Evolutionary conservation across 75 land plant species (phyloP), one percentile per base, ranked within the genome.

Genomic region (Cupressus sempervirens): DNA sequence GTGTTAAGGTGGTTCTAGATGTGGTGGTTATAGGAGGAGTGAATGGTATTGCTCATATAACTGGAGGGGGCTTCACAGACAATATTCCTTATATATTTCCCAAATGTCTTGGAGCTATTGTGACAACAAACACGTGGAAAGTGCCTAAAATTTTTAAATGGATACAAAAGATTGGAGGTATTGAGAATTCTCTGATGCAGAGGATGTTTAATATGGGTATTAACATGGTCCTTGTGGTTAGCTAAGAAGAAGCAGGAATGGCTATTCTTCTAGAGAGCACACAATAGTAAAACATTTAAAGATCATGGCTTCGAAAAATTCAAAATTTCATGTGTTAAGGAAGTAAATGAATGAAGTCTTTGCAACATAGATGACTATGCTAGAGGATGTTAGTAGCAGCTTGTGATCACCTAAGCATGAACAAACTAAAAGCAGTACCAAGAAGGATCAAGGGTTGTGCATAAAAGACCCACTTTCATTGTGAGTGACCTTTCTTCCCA

Each of bases 1-100:
- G 96, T 86, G 99, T 98, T 29, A 96, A 96, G 83, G 93, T 94
- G 98, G 99, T 98, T n/a, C 89, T 96, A 52, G 92, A 94, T 11
- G 83, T 96, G 12, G 85, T 98, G 30, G 74, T 87, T 82, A 94
- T 86, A 56, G 95, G 93, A 34, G 94, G 97, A 46, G 92, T 98
- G 32, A 98, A 96, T 90, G 99, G 99, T 1, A 92, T 98, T 74
- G 99, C 99, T 1, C 99, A 98, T 88, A 96, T 98, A 67, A 98
- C 99, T 29, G 99, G 99, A 76, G 99, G 99, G 67, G 99, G 99
- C 34, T 98, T 98, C 62, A 98, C 99, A 1, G 99, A 98, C 85
- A 98, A 98, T 83, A 98, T 98, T 83, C 99, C 99, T 43, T 89
- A 98, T 30, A 91, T 98, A 0, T 95, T 98, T 85, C 99, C 99